phyloP scores from a whole-genome alignment of 1,139 yeast genomes.

The Kodamaea anthophila region DNA sequence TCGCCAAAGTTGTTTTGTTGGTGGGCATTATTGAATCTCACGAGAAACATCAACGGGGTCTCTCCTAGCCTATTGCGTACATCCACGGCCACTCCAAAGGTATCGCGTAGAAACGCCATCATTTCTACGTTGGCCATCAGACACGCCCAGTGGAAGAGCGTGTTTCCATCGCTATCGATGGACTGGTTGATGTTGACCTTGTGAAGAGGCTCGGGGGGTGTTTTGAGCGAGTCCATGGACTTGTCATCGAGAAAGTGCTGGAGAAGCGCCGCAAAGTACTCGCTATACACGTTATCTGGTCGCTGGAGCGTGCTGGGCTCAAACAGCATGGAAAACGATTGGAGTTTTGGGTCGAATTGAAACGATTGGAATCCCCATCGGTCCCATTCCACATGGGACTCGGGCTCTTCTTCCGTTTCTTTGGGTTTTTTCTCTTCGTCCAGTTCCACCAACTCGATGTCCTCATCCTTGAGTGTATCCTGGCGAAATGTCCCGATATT shows the following conservation, averaged over 20 bases:
- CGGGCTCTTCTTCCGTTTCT: constrained; percentile 24
- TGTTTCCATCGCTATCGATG: constrained; percentile 88
- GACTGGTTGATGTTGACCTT: constrained; percentile 68
- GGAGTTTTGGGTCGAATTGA: constrained; percentile 13
- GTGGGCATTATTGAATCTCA: constrained; percentile 79
- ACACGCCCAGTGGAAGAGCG: constrained; percentile 95
- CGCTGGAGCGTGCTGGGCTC: constrained; percentile 15
- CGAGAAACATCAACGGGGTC: constrained; percentile 83
- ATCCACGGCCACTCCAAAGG: constrained; percentile 59
- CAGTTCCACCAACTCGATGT: constrained; percentile 31
- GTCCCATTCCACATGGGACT: too few relatives aligned
- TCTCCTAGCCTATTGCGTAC: constrained; percentile 65
- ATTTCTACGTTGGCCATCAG: constrained; percentile 76
- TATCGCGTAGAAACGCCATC: constrained; percentile 62
- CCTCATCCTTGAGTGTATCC: constrained; percentile 39
- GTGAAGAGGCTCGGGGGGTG: constrained; percentile 39
- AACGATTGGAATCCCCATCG: too few relatives aligned
- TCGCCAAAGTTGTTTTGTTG: constrained; percentile 71
- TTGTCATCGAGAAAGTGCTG: constrained; percentile 36
- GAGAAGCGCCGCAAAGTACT: constrained; percentile 33
- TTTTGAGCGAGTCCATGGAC: constrained; percentile 29
- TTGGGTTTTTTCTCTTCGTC: constrained; percentile 38
- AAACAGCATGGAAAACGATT: constrained; percentile 17
- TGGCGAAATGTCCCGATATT: constrained; percentile 33
- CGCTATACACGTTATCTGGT: constrained; percentile 21